Conservation (phyloP, 106 monocot species). For the Dendrobium nobile region DNA sequence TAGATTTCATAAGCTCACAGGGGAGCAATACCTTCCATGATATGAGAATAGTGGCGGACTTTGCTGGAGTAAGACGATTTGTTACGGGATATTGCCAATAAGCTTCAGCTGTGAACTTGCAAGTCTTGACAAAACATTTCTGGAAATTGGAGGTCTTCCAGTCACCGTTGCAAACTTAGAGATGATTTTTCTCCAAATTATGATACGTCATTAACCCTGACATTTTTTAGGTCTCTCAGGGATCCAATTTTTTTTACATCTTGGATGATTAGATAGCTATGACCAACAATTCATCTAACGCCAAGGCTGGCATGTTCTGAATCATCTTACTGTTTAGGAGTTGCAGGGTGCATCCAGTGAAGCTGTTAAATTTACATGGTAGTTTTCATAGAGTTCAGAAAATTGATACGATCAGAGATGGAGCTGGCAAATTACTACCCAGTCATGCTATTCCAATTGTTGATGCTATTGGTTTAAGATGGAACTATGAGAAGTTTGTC, state of each 20-base stretch:
- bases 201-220: not conserved
- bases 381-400: not conserved
- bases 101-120: slow-evolving; percentile 1
- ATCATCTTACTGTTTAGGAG: not conserved
- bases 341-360: slow-evolving; percentile 2
- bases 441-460: no score
- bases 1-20: slow-evolving; percentile 28
- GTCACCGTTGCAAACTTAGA: not conserved
- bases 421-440: not conserved
- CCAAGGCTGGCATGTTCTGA: no score
- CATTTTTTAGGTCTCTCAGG: not conserved
- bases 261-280: not conserved
- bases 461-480: no score
- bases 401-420: not conserved
- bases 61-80: slow-evolving; percentile 54
- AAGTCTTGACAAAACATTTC: not conserved
- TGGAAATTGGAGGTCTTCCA: not conserved
- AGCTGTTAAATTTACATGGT: not conserved
- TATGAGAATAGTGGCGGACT: slow-evolving; percentile 37
- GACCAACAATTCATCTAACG: not conserved
- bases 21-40: slow-evolving; percentile 31
- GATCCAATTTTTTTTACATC: not conserved
- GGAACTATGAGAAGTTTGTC: no score
- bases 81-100: slow-evolving; percentile 47
- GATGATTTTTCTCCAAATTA: not conserved